Evolutionary conservation across 305 asterid species (phyloP), one percentile per base, ranked within the genome.

Genomic region (Fraxinus baroniana): DNA sequence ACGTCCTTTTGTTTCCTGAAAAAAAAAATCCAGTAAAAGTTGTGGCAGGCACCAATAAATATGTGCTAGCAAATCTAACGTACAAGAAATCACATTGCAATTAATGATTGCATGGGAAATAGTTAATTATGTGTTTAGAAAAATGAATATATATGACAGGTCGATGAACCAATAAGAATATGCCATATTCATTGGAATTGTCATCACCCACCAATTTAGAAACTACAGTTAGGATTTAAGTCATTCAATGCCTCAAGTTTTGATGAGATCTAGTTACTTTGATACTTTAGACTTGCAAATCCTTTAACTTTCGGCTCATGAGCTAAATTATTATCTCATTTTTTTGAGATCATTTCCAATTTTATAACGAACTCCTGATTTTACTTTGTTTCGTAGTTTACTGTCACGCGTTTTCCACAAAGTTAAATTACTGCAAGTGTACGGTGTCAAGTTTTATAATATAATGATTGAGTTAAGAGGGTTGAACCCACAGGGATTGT

Each of bases 1-100:
- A 86, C 81, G 79, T 90, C 91, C 87, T 87, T 85, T 24, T 86
- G 83, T 79, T 86, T 92, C 92, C 99, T 94, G 79, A 30, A 82
- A 83, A 76, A 82, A 64, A 83, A 64, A 6, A 76, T 79, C 39
- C 77, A 70, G 39, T 78, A 74, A 81, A 77, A 37, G 41, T 20
- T 66, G 68, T 6, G 60, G 30, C 72, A 78, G 30, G 41, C 41
- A 24, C 41, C 39, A 75, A 70, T 9, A 33, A 71, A 30, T n/a
- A 78, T 78, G 77, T 15, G 78, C 73, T n/a, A 73, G 17, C 17
- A 41, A 77, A 39, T 32, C 76, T 52, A 74, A 79, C 80, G 79
- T 75, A 64, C 18, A 82, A 77, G 79, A 80, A 78, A 76, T 57
- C 78, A 72, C 37, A 26, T 20, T 30, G 20, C 35, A 44, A 22